Evolutionary conservation across 2,329 filamentous ascomycete genomes (phyloP).

Genomic region (Rhynchosporium graminicola): DNA sequence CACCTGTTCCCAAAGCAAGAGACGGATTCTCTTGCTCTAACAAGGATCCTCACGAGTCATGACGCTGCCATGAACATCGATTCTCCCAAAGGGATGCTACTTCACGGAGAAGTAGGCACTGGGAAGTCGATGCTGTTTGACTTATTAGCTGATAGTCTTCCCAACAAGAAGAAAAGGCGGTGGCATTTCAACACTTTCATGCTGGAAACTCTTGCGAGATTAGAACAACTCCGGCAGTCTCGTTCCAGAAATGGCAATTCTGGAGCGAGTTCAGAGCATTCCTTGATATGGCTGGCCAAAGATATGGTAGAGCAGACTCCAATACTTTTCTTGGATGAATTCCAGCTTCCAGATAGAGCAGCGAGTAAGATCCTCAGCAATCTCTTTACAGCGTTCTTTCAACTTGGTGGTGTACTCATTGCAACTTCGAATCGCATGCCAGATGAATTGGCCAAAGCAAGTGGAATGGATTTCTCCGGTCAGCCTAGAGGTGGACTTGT

Average conservation of each 20-base stretch:
- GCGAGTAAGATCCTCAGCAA: conserved; percentile 78
- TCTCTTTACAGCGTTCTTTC: conserved; percentile 78
- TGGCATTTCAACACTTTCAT: conserved; percentile 90
- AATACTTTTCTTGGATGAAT: conserved; percentile 80
- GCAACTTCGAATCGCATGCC: conserved; percentile 84
- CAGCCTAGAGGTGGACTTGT: conserved; percentile 55
- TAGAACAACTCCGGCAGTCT: conserved; percentile 61
- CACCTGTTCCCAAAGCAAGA: conserved; percentile 59
- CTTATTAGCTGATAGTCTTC: conserved; percentile 75
- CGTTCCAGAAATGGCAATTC: conserved; percentile 19
- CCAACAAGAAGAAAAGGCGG: conserved; percentile 69
- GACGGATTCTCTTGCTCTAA: conserved; percentile 64
- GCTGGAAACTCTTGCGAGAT: conserved; percentile 71
- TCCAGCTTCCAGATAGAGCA: conserved; percentile 77
- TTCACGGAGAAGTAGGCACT: conserved; percentile 80
- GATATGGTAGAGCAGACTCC: conserved; percentile 75
- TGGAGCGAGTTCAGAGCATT: conserved; percentile 54
- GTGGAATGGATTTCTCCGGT: conserved; percentile 64
- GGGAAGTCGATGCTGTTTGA: conserved; percentile 87
- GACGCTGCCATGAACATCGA: conserved; percentile 71
- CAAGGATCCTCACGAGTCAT: conserved; percentile 67
- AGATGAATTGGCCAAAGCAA: conserved; percentile 75
- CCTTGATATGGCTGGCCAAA: conserved; percentile 71
- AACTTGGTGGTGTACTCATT: conserved; percentile 76
- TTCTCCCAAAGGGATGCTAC: conserved; percentile 72